Base-by-base conservation (phyloP, 352 stramenopile genomes). In the Phytopythium ostracodes region DNA sequence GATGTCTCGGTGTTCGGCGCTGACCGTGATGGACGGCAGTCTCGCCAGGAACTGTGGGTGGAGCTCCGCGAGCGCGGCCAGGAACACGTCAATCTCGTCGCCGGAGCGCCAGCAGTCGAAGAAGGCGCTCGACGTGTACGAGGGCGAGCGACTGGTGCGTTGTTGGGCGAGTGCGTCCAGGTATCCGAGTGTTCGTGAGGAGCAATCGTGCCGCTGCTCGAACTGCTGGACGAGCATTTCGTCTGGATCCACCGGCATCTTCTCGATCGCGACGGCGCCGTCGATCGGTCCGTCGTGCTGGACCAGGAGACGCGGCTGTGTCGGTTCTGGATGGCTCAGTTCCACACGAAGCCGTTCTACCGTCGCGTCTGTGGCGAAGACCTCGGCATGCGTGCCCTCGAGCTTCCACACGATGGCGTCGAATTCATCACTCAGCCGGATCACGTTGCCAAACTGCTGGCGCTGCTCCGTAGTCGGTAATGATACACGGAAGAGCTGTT, bases 51-150 rank as follows among this genome's bases (percentile, higher is more conserved):
- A 50, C 15, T 57, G 25, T 0, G 66, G 29, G 12, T 66, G 59
- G 20, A 25, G 31, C 1, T 29, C 35, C 27, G 56, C 42, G 25
- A 77, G 52, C 17, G 55, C 27, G 42, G 72, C 59, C 36, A 77
- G 27, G 57, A 72, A 77, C 42, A 49, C 66, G 36, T 60, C 67
- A 25, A 74, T 66, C 29, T 77, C 61, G 2, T 61, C 56, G 6
- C 60, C 52, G 14, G 57, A 53, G 9, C 70, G 66, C 54, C 66
- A 77, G 52, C 70, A 77, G 31, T 71, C 63, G 40, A 77, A 77
- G 64, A 73, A 77, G 4, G 63, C 56, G 25, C 59, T 71, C 35
- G 61, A 33, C 47, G 65, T 24, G 38, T 70, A 70, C 31, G 43
- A 35, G 3, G 31, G 5, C 8, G 43, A 15, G 4, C 9, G 6